phyloP scores from a whole-genome alignment of 495 filamentous ascomycete genomes.

The Wilcoxina mikolae region DNA sequence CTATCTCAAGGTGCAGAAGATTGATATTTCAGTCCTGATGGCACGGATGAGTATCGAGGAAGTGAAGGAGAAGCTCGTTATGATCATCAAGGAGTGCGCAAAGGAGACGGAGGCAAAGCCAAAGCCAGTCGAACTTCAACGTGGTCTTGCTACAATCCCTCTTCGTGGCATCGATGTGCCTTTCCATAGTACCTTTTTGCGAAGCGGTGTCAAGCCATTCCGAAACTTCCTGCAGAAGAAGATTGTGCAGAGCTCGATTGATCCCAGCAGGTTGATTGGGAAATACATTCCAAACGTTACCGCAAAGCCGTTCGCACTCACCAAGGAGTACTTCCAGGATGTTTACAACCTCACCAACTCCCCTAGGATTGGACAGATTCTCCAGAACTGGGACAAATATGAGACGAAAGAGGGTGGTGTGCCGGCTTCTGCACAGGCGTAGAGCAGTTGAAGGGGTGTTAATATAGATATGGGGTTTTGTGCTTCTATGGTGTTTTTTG shows the following conservation, averaged over 20 bases:
- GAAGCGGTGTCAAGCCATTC: conserved; percentile 97
- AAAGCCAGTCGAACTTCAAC: conserved; percentile 69
- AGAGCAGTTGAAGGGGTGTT: not conserved
- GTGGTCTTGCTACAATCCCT: conserved; percentile 92
- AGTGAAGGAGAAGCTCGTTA: conserved; percentile 67
- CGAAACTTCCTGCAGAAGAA: conserved; percentile 94
- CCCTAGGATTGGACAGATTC: conserved; percentile 73
- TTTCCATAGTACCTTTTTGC: conserved; percentile 96
- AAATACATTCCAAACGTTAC: conserved; percentile 99
- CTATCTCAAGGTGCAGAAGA: conserved; percentile 85
- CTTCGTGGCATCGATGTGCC: conserved; percentile 95
- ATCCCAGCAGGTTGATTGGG: conserved; percentile 85
- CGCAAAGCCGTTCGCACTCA: conserved; percentile 82
- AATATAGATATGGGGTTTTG: not conserved
- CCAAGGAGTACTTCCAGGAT: conserved; percentile 98
- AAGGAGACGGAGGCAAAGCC: conserved; percentile 78
- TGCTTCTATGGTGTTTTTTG: conserved; percentile 2
- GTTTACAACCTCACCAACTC: conserved; percentile 88
- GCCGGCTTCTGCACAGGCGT: not conserved
- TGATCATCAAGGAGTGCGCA: conserved; percentile 73
- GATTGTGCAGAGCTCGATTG: conserved; percentile 96
- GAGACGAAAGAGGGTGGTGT: too few species aligned
- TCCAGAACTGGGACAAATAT: conserved; percentile 71
- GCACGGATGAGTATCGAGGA: conserved; percentile 57
- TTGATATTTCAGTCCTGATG: conserved; percentile 88